Evolutionary conservation across 345 rosid genomes (phyloP).

Genomic region (Camelina laxa): DNA sequence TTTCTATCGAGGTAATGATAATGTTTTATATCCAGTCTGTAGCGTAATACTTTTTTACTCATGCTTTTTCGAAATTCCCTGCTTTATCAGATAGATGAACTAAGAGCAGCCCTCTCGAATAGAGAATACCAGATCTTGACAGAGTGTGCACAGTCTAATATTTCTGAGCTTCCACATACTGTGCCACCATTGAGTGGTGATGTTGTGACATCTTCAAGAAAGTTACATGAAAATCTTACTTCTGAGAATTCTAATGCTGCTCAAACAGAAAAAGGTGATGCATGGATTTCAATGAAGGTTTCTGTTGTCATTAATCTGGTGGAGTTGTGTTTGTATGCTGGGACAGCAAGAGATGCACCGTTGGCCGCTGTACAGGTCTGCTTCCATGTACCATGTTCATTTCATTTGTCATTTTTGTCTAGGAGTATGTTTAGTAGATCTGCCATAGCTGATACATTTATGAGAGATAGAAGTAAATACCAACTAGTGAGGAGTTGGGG

Average conservation of each 20-base stretch:
- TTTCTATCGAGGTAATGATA: conserved; percentile 65
- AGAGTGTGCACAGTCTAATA: conserved; percentile 85
- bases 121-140: conserved; percentile 88
- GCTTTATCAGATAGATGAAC: conserved; percentile 72
- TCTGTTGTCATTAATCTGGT: conserved; percentile 72
- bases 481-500: conserved; percentile 16
- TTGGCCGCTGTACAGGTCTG: conserved; percentile 82
- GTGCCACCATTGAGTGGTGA: conserved; percentile 62
- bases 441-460: conserved; percentile 21
- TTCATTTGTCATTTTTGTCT: conserved; percentile 31
- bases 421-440: conserved; percentile 20
- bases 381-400: conserved; percentile 31
- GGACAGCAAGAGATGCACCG: conserved; percentile 72
- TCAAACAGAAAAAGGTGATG: conserved; percentile 47
- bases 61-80: conserved; percentile 36
- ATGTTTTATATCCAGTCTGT: conserved; percentile 29
- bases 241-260: conserved; percentile 49
- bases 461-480: conserved; percentile 22
- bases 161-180: conserved; percentile 73
- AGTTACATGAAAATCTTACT: conserved; percentile 50
- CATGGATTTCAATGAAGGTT: conserved; percentile 74
- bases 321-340: conserved; percentile 76
- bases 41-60: conserved; percentile 24
- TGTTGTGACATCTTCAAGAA: conserved; percentile 53
- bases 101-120: conserved; percentile 80